phyloP scores from a whole-genome alignment of 495 filamentous ascomycete genomes.

The Aspergillus haitiensis region DNA sequence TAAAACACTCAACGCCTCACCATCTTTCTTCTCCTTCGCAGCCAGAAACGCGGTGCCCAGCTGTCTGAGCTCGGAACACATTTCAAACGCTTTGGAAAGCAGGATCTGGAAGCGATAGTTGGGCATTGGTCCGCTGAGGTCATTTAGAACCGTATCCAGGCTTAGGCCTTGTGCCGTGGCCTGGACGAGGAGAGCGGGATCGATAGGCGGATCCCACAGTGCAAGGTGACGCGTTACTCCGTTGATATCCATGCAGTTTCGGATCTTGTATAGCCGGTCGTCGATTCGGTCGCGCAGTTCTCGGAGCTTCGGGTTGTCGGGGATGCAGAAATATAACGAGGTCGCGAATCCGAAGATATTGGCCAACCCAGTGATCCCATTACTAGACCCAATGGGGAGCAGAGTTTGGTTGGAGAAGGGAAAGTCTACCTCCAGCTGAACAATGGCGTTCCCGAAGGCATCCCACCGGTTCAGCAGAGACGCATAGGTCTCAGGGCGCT shows the following conservation, averaged over 20 bases:
- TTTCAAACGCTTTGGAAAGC: conserved; percentile 31
- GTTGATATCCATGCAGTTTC: conserved; percentile 35
- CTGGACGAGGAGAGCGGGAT: conserved; percentile 9
- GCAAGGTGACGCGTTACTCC: conserved; percentile 24
- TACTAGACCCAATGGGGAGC: not conserved
- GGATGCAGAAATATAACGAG: conserved; percentile 4
- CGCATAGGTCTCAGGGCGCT: not conserved
- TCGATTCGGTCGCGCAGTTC: conserved; percentile 26
- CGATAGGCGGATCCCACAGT: conserved; percentile 35
- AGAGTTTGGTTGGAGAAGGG: not conserved
- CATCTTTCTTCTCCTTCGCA: not conserved
- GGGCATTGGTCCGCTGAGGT: conserved; percentile 27
- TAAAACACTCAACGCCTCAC: not conserved
- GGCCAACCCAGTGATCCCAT: not conserved
- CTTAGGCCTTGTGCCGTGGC: not conserved
- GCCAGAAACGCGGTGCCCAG: not conserved
- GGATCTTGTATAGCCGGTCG: conserved; percentile 39
- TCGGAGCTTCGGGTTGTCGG: conserved; percentile 24
- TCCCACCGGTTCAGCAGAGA: not conserved
- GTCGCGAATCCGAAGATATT: not conserved
- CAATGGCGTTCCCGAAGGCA: not conserved
- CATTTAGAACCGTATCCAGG: not conserved
- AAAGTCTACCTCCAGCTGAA: not conserved
- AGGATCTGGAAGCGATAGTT: conserved; percentile 37
- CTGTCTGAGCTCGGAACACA: conserved; percentile 28